Percentiles rank a stretch among this genome's conserved stretches.
Conservation (phyloP, 108 stramenopile genomes). For the Thalassiosira profunda region DNA sequence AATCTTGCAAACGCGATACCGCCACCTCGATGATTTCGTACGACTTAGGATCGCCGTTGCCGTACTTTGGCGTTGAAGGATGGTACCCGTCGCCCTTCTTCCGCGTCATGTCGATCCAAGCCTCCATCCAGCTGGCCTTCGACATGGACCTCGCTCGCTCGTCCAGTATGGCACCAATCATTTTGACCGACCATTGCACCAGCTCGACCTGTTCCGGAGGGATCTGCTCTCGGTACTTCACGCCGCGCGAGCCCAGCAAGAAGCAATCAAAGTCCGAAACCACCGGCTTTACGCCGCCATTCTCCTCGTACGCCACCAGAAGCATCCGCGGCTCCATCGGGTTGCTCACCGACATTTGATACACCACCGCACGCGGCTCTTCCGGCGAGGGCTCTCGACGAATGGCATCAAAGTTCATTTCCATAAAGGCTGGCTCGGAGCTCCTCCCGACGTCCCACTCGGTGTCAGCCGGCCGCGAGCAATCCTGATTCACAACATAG, state of each 20-base stretch:
- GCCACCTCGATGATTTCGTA: constrained; percentile 48
- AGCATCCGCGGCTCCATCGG: constrained; percentile 52
- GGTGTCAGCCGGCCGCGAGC: constrained; percentile 24
- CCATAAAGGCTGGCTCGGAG: constrained; percentile 57
- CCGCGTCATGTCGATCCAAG: constrained; percentile 58
- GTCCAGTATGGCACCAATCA: constrained; percentile 48
- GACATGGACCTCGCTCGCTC: constrained; percentile 25
- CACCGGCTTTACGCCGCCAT: constrained; percentile 51
- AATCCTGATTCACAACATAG: constrained; percentile 36
- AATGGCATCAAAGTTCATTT: constrained; percentile 57
- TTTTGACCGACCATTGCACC: constrained; percentile 43
- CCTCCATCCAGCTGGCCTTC: constrained; percentile 61
- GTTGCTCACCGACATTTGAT: constrained; percentile 33
- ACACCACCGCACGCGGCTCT: constrained; percentile 38
- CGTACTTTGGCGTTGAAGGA: constrained; percentile 49
- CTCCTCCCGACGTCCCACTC: constrained; percentile 43
- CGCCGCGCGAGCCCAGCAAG: constrained; percentile 51
- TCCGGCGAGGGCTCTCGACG: constrained; percentile 5
- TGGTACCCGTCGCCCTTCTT: constrained; percentile 30
- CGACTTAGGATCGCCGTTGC: constrained; percentile 61
- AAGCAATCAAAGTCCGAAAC: constrained; percentile 70
- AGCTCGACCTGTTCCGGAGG: constrained; percentile 54
- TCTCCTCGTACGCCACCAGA: constrained; percentile 63
- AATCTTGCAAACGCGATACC: constrained; percentile 21
- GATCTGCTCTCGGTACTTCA: constrained; percentile 31